phyloP scores from a whole-genome alignment of 202 grass and related monocot genomes.

The Brachypodium distachyon region DNA sequence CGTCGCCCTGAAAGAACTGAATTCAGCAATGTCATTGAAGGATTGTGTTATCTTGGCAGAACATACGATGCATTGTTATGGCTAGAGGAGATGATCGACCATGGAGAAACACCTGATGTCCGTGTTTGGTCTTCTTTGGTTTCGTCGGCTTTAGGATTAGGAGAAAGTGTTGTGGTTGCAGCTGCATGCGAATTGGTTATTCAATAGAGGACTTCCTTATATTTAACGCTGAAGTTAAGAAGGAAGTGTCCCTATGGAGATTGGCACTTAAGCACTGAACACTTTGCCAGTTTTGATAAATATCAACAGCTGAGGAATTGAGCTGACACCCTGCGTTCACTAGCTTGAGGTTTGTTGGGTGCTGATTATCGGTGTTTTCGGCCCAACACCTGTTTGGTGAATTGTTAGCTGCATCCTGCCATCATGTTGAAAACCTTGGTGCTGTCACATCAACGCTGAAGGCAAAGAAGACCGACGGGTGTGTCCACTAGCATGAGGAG shows the following conservation, averaged over 20 bases:
- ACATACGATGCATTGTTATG: slow-evolving; percentile 72
- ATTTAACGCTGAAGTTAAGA: not conserved
- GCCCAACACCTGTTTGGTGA: not conserved
- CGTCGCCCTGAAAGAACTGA: slow-evolving; percentile 34
- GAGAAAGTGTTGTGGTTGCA: not conserved
- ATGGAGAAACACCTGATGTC: slow-evolving; percentile 46
- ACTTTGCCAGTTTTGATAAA: not conserved
- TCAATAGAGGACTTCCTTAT: not conserved
- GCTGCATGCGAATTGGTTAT: not conserved
- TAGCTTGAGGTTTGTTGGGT: not conserved
- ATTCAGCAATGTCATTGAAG: slow-evolving; percentile 49
- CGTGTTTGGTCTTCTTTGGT: slow-evolving; percentile 52
- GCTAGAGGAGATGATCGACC: slow-evolving; percentile 82
- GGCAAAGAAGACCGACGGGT: not conserved
- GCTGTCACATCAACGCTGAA: not conserved
- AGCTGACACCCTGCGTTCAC: not conserved
- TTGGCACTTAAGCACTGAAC: not conserved
- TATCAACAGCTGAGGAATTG: not conserved
- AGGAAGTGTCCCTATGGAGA: not conserved
- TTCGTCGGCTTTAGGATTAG: slow-evolving; percentile 16
- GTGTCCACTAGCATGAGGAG: not conserved
- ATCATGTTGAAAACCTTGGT: not conserved
- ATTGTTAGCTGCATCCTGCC: not conserved
- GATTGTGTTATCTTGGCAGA: slow-evolving; percentile 49
- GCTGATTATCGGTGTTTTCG: not conserved